Evolutionary conservation across 192 early-diverging fungal species (phyloP).

Genomic region (Umbelopsis isabellina): DNA sequence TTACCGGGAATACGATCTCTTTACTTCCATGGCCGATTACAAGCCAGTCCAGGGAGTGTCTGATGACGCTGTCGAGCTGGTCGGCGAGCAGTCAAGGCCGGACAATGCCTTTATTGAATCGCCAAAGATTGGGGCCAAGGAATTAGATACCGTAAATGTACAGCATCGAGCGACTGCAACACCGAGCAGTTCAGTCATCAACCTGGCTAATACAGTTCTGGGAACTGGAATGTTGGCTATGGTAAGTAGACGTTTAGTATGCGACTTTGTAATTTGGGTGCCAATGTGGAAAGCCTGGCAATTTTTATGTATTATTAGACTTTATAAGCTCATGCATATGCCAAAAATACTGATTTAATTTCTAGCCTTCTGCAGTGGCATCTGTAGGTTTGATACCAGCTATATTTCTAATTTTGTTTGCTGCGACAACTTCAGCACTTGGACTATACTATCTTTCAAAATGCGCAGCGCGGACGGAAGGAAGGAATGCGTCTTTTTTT

Average conservation of each 20-base stretch:
- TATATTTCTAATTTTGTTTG: constrained; percentile 72
- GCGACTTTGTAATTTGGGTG: too few relatives aligned
- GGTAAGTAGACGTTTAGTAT: constrained; percentile 44
- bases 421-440: constrained; percentile 67
- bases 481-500: constrained; percentile 84
- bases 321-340: neutral
- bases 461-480: constrained; percentile 68
- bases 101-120: neutral
- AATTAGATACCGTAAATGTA: neutral
- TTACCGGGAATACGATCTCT: neutral
- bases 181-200: constrained; percentile 43
- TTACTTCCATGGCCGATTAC: constrained; percentile 11
- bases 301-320: neutral
- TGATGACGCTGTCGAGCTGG: constrained; percentile 11
- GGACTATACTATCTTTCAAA: constrained; percentile 83
- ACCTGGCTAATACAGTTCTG: constrained; percentile 90
- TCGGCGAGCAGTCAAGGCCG: neutral
- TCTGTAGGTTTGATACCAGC: constrained; percentile 77
- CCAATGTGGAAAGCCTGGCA: too few relatives aligned
- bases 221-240: constrained; percentile 93
- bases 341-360: neutral
- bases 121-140: neutral
- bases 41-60: constrained; percentile 13
- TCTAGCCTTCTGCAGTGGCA: constrained; percentile 76
- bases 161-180: neutral